Evolutionary conservation across 768 basidiomycete genomes (phyloP).

Genomic region (Russula virescens): DNA sequence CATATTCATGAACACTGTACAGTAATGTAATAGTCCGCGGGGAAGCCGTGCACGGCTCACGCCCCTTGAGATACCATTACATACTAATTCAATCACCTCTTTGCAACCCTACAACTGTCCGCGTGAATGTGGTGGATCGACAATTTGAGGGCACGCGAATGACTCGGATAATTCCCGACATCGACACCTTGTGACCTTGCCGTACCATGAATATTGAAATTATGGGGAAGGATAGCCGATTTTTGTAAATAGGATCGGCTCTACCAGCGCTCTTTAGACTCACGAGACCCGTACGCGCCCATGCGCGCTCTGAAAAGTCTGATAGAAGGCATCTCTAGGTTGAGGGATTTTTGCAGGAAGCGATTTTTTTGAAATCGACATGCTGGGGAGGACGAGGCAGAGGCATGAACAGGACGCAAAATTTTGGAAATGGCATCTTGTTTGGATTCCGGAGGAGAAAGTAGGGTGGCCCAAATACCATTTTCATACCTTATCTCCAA

Average conservation of each 20-base stretch:
- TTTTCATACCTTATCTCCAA: not conserved
- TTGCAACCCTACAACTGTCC: not conserved
- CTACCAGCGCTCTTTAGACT: not conserved
- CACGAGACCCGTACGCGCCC: not conserved
- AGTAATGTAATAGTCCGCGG: not conserved
- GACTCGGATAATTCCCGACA: not conserved
- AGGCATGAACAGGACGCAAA: not conserved
- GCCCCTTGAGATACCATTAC: slow-evolving; percentile 2
- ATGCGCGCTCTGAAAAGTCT: not conserved
- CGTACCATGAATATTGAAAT: not conserved
- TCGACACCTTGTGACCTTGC: too few species aligned
- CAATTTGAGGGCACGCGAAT: not conserved
- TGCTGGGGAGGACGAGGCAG: too few species aligned
- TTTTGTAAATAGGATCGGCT: not conserved
- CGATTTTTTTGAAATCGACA: not conserved
- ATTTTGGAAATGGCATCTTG: not conserved
- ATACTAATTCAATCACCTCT: not conserved
- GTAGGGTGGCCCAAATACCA: too few species aligned
- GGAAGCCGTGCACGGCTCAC: not conserved
- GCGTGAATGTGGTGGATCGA: not conserved
- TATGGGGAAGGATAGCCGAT: not conserved
- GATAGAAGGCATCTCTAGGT: not conserved
- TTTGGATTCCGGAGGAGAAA: not conserved
- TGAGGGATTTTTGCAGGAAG: not conserved
- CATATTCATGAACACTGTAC: slow-evolving; percentile 3